Conservation (phyloP, 257 asterid genomes). For the Ophiorrhiza pumila region DNA sequence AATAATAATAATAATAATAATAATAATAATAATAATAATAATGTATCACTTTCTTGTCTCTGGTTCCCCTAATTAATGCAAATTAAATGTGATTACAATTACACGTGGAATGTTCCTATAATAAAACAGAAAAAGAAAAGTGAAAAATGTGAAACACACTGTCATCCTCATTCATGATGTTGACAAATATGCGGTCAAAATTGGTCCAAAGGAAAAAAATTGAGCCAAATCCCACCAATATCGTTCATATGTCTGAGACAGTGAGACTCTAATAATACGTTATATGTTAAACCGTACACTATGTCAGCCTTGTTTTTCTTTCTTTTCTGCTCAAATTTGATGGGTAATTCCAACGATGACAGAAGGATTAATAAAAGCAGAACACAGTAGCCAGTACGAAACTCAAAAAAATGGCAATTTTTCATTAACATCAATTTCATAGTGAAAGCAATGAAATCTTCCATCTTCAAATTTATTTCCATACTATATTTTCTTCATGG, state of each 20-base stretch:
- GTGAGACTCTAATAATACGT: background rate
- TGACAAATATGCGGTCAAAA: background rate
- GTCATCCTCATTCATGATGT: too few species aligned
- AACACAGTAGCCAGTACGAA: too few species aligned
- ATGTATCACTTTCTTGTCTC: too few species aligned
- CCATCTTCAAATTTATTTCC: background rate
- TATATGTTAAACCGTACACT: background rate
- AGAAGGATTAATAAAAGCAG: background rate
- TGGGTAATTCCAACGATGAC: background rate
- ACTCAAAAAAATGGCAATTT: background rate
- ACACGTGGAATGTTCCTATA: too few species aligned
- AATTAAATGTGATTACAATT: too few species aligned
- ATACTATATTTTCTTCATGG: slow-evolving; percentile 12
- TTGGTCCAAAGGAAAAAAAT: background rate
- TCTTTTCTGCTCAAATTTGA: background rate
- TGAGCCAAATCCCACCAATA: background rate
- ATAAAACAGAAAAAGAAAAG: too few species aligned
- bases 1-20: too few species aligned
- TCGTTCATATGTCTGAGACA: too few species aligned
- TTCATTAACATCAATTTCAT: background rate
- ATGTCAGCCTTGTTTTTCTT: background rate
- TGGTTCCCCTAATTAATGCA: too few species aligned
- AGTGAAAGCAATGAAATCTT: background rate
- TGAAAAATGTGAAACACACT: too few species aligned
- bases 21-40: too few species aligned